These are phyloP conservation scores for Pelargonium hybrid DNA, from an alignment of 441 rosid species.

Conservation along the genomic window DNA sequence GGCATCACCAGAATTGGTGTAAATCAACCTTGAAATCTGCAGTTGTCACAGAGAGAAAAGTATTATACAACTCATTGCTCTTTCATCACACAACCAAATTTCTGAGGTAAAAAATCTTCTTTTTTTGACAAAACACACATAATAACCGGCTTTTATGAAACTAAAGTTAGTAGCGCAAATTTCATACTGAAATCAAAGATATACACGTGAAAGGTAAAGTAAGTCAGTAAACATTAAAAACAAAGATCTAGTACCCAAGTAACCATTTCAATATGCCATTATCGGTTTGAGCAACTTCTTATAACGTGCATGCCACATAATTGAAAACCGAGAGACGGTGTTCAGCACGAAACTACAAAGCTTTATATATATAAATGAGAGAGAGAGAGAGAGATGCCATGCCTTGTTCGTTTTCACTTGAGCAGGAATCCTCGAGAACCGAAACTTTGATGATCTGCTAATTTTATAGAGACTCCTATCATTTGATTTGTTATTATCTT, in stretches of 20 bases:
- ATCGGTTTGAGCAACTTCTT: not conserved
- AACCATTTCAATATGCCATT: not conserved
- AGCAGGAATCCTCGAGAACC: constrained; percentile 80
- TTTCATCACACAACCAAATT: not conserved
- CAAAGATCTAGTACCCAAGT: not conserved
- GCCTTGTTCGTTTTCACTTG: constrained; percentile 73
- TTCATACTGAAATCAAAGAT: not conserved
- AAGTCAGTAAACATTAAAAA: not conserved
- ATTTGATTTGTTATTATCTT: constrained; percentile 77
- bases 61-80: too few relatives aligned
- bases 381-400: not conserved
- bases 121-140: not conserved
- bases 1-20: constrained; percentile 88
- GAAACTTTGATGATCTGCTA: constrained; percentile 72
- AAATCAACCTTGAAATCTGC: constrained; percentile 92
- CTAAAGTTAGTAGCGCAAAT: not conserved
- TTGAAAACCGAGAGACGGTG: too few relatives aligned
- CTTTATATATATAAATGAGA: not conserved
- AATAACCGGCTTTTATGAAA: not conserved
- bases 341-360: not conserved
- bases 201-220: not conserved
- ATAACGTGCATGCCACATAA: too few relatives aligned
- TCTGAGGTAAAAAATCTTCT: not conserved
- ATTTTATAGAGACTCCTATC: constrained; percentile 91
- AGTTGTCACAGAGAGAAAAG: not conserved